These are phyloP conservation scores for Singerocomus rubriflavus DNA, from an alignment of 1,284 basidiomycete species.

Conservation along the genomic window DNA sequence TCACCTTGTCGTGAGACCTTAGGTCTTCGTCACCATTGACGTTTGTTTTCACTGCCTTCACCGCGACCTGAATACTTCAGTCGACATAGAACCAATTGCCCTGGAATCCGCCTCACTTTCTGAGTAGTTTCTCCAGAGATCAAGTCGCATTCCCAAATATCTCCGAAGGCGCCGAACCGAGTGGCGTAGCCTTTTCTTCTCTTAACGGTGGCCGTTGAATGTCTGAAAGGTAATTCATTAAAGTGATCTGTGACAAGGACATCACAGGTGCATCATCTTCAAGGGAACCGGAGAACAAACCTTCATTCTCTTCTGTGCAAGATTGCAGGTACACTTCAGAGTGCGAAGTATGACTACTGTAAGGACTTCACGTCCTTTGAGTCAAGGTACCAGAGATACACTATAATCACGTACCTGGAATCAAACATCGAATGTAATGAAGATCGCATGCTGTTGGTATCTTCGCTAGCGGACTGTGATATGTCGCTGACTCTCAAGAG, in stretches of 20 bases:
- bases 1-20: slow-evolving; percentile 16
- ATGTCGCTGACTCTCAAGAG: background rate
- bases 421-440: slow-evolving; percentile 10
- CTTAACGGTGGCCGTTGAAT: slow-evolving; percentile 5
- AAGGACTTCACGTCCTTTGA: slow-evolving; percentile 14
- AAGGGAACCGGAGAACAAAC: slow-evolving; percentile 9
- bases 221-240: slow-evolving; percentile 13
- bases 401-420: slow-evolving; percentile 11
- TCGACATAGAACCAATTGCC: background rate
- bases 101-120: slow-evolving; percentile 4
- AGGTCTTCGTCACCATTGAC: background rate
- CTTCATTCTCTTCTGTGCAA: slow-evolving; percentile 7
- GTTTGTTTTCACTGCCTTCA: slow-evolving; percentile 20
- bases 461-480: slow-evolving; percentile 12
- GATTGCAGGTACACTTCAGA: slow-evolving; percentile 13
- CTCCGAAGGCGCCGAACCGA: slow-evolving; percentile 17
- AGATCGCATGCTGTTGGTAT: slow-evolving; percentile 6
- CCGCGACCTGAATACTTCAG: slow-evolving; percentile 19
- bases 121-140: slow-evolving; percentile 2
- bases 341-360: slow-evolving; percentile 15
- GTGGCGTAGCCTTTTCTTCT: slow-evolving; percentile 15
- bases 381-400: background rate
- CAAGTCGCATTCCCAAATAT: slow-evolving; percentile 30
- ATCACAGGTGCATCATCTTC: background rate
- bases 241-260: slow-evolving; percentile 8